Conservation (phyloP, 495 filamentous ascomycete species). For the Cladorrhinum samala region DNA sequence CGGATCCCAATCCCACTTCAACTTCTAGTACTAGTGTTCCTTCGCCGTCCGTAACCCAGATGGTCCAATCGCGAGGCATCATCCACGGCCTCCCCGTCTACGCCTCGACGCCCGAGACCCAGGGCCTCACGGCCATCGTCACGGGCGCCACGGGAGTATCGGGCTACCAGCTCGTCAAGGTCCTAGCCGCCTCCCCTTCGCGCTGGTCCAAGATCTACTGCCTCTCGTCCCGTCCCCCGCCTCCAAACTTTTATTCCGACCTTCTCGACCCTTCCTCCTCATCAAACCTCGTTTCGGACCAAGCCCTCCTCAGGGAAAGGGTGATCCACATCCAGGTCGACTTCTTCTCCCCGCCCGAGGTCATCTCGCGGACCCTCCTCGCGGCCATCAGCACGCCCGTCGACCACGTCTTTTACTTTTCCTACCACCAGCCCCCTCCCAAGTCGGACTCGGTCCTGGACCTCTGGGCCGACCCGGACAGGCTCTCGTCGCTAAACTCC, state of each 20-base stretch:
- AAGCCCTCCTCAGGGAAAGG: no score
- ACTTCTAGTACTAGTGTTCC: no score
- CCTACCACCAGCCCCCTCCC: conserved; percentile 45
- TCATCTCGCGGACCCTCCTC: conserved; percentile 33
- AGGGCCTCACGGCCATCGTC: conserved; percentile 45
- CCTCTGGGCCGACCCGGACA: conserved; percentile 43
- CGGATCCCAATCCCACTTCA: not conserved
- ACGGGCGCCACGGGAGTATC: conserved; percentile 49
- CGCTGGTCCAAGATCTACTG: conserved; percentile 51
- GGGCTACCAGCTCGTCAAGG: conserved; percentile 42
- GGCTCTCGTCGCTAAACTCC: conserved; percentile 39
- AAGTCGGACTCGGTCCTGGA: conserved; percentile 25
- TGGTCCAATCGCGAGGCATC: conserved; percentile 34
- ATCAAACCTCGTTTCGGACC: no score
- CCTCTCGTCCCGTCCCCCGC: conserved; percentile 38
- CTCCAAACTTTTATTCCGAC: conserved; percentile 19
- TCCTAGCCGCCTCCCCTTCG: conserved; percentile 34
- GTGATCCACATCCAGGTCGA: conserved; percentile 45
- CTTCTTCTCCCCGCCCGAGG: conserved; percentile 37
- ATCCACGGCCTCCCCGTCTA: conserved; percentile 45
- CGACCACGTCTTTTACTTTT: conserved; percentile 52
- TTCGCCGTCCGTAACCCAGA: not conserved
- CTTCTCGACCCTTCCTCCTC: conserved; percentile 12
- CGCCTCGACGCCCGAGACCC: conserved; percentile 11
- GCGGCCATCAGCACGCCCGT: conserved; percentile 6